Percentiles rank a stretch among this genome's conserved stretches.
Conservation (phyloP, 1,139 yeast genomes). For the Zygoascus meyerae region DNA sequence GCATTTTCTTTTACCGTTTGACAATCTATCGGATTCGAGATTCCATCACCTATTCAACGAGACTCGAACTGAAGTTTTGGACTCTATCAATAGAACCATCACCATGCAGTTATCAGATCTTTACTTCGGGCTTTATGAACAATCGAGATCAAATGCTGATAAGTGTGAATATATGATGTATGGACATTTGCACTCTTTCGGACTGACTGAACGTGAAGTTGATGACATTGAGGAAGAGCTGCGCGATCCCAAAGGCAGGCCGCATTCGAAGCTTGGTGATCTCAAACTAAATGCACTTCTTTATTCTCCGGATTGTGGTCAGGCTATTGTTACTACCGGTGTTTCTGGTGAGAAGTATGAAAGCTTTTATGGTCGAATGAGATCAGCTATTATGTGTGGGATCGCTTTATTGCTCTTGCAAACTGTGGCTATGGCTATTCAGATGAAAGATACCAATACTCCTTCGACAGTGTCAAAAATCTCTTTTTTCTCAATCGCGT, state of each 20-base stretch:
- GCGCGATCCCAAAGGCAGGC: constrained; percentile 65
- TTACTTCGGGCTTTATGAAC: constrained; percentile 22
- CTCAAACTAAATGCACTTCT: constrained; percentile 52
- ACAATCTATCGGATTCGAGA: constrained; percentile 7
- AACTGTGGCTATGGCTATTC: constrained; percentile 49
- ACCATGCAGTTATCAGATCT: constrained; percentile 23
- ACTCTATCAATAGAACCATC: constrained; percentile 40
- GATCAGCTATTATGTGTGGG: constrained; percentile 35
- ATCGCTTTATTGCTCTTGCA: constrained; percentile 44
- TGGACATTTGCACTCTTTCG: constrained; percentile 61
- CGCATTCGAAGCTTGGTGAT: constrained; percentile 55
- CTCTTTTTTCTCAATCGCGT: constrained; percentile 54
- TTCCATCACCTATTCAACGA: constrained; percentile 35
- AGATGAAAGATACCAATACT: constrained; percentile 64
- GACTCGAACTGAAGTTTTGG: constrained; percentile 37
- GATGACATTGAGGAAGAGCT: constrained; percentile 66
- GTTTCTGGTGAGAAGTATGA: constrained; percentile 58
- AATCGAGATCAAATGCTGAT: constrained; percentile 24
- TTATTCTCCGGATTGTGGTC: constrained; percentile 88
- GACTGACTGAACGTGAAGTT: constrained; percentile 48
- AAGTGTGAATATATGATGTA: constrained; percentile 69
- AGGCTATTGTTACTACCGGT: constrained; percentile 41
- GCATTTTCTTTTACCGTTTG: constrained; percentile 39
- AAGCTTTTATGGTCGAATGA: constrained; percentile 39
- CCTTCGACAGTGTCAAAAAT: constrained; percentile 74